Evolutionary conservation across 2,329 filamentous ascomycete genomes (phyloP), one percentile per base, ranked within the genome.

Genomic region (Hortaea sp.): DNA sequence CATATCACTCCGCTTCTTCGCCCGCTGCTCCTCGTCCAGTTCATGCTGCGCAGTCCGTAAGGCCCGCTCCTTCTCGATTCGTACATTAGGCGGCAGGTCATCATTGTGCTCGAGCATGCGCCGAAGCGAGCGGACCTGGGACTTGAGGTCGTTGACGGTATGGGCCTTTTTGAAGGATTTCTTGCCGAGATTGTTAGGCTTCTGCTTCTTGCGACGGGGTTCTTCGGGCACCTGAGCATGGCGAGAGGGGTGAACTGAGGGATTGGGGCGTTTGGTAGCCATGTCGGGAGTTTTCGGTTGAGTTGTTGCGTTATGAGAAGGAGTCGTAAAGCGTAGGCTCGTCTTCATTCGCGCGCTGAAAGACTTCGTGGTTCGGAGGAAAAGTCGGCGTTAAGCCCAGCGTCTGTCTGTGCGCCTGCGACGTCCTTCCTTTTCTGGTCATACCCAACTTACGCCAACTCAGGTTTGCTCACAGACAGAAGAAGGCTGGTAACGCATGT

Each of bases 21-120:
- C 78, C 48, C 74, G 72, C 49, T 77, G 69, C 41, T 76, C 72
- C 51, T 77, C 73, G 4, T 66, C 71, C 48, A 89, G 70, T 57
- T 85, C 82, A 52, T 77, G 71, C 63, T 79, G 74, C 57, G 81
- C 82, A 4, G 81, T 75, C 41, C 75, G 75, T 51, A 90, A 68
- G 60, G 88, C 85, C 46, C 84, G 75, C 66, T 89, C 82, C 49
- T 85, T 74, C 28, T 87, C 82, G 39, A 79, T 71, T 47, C 79
- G 74, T 7, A 84, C 75, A 57, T 44, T 79, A 12, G 45, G 38
- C 5, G 40, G 44, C 13, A 46, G 27, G 30, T 42, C 39, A n/a
- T 51, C 49, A 9, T 76, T 73, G 50, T 75, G 73, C 42, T 77
- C 71, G 35, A 89, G 71, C 10, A 80, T 73, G 44, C 85, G 74